Evolutionary conservation across 495 filamentous ascomycete genomes (phyloP), one percentile per base, ranked within the genome.

Genomic region (Trichoderma asperelloides): DNA sequence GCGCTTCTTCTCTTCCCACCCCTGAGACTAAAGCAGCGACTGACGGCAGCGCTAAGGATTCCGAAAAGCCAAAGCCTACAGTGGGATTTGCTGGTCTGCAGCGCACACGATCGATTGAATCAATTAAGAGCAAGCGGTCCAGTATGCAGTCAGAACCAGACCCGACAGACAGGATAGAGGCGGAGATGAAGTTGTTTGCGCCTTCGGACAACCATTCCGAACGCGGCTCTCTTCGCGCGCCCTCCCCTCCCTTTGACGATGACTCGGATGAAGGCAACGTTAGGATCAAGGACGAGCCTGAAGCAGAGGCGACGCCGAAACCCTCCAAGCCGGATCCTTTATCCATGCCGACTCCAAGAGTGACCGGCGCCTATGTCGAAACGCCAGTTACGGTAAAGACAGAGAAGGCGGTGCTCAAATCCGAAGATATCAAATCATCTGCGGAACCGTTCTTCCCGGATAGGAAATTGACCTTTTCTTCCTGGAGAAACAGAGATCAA

Each of bases 121-220:
- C 80, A 16, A 60, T 72, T 27, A 70, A 70, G 27, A 71, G 74
- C 65, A 81, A 79, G 63, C 69, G 73, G 37, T 71, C 73, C n/a
- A 81, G 77, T 68, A 68, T 73, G 49, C 72, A 74, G 28, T 85
- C 83, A 25, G 82, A 86, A 55, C 74, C 73, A n/a, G 83, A 86
- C 68, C 83, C 83, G 7, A 80, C 79, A 25, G 83, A 84, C 66
- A 80, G 83, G 21, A 86, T 86, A 25, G 75, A 82, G 49, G 79
- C 76, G 18, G 83, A 86, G 69, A 79, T 82, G 71, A 79, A 78
- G 43, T 78, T 86, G 2, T 86, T 86, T 66, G 83, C 83, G 13
- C 80, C 81, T 0, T 73, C 74, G 62, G 83, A 85, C 37, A 81
- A 80, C 66, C 79, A 81, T 47, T 86, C 83, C 11, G 82, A 86